Base-by-base conservation (phyloP, 2,329 filamentous ascomycete genomes). In the Xylaria hypoxylon region DNA sequence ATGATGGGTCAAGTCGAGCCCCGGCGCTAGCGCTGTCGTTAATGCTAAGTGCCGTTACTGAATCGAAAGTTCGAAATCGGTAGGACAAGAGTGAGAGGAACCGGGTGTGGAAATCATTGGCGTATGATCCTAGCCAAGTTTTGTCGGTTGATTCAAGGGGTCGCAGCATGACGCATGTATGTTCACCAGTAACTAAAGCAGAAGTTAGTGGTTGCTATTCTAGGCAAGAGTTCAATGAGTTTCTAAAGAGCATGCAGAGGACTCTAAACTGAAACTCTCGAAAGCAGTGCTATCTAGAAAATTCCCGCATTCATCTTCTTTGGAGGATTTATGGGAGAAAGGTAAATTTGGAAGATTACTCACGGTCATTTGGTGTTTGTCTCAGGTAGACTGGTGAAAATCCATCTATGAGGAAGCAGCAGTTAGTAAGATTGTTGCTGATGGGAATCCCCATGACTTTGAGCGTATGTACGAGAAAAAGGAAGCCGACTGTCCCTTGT, bases 121-220 rank as follows among this genome's bases (percentile, higher is more conserved):
- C 87, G 76, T 96, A 99, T 2, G 94, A 93, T 17, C 92, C 93
- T 0, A 98, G 89, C 96, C 96, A 98, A 74, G 87, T 89, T 63
- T 84, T 84, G 72, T 89, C 89, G 60, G 83, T 84, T 59, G 80
- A 83, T 65, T 88, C 85, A 6, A 99, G 85, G 1, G 94, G 92
- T 64, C 93, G 89, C 55, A 99, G 86, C 96, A 99, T 99, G 31
- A 99, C 95, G 77, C 94, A 97, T 0, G 96, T 97, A 78, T 99
- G 96, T 80, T 99, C 96, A 62, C 96, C 96, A 0, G 96, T 99
- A 51, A 99, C 67, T 69, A 40, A 24, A 42, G 7, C 17, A 6
- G n/a, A 53, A 45, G 42, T 69, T 22, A 67, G 58, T 33, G 35
- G 26, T 19, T 19, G 22, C n/a, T 55, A n/a, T n/a, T 17, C 35